Conservation (phyloP, 306 rosid genomes). For the Acacia acuminata region DNA sequence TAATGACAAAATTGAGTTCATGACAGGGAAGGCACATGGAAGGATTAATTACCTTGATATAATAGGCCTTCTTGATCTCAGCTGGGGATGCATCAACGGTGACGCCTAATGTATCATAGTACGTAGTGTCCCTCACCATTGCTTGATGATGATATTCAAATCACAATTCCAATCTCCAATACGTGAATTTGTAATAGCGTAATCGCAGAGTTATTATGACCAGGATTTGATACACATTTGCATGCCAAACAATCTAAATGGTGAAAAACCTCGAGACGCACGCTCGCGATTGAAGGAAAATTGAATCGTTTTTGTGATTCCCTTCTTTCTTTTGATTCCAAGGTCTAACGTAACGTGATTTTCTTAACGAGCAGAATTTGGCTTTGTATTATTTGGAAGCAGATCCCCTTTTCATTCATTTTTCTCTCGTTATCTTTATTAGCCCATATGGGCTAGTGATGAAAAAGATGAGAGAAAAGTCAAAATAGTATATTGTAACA, state of each 20-base stretch:
- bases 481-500: too few species aligned
- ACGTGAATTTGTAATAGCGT: not conserved
- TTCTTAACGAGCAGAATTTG: too few species aligned
- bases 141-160: conserved; percentile 28
- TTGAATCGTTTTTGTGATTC: too few species aligned
- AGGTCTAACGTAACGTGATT: too few species aligned
- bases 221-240: not conserved
- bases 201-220: not conserved
- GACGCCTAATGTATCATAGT: conserved; percentile 80
- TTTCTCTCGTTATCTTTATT: too few species aligned
- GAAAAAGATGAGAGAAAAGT: too few species aligned
- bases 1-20: not conserved
- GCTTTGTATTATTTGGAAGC: too few species aligned
- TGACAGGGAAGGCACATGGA: not conserved
- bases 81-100: conserved; percentile 66
- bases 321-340: too few species aligned
- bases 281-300: too few species aligned
- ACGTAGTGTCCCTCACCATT: conserved; percentile 84
- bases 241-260: not conserved
- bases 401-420: too few species aligned
- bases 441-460: too few species aligned
- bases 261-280: not conserved
- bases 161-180: conserved; percentile 31
- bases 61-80: conserved; percentile 91
- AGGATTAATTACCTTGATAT: conserved; percentile 57